These are phyloP conservation scores for Pseudopyricularia javanii DNA, from an alignment of 2,329 filamentous ascomycete species.

Conservation along the genomic window DNA sequence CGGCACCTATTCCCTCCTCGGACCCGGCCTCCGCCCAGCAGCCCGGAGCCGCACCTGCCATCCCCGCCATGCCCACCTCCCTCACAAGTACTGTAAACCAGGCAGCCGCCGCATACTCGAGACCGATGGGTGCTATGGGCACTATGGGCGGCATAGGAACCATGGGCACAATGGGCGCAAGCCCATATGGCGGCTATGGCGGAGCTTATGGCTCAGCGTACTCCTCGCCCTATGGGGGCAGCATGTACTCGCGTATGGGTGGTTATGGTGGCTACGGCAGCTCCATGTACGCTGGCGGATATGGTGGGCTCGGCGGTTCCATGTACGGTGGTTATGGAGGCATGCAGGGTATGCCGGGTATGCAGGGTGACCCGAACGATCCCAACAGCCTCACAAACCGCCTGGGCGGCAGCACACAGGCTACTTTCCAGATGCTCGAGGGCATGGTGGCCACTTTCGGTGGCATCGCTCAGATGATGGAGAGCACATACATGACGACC, in stretches of 20 bases:
- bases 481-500: constrained; percentile 99
- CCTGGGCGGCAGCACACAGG: constrained; percentile 88
- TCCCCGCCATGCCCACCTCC: constrained; percentile 71
- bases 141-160: no score
- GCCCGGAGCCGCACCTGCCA: constrained; percentile 43
- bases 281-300: constrained; percentile 26
- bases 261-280: constrained; percentile 40
- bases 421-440: constrained; percentile 97
- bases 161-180: no score
- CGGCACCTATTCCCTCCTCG: constrained; percentile 15
- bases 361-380: constrained; percentile 59
- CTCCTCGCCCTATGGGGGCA: constrained; percentile 28
- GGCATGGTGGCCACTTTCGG: constrained; percentile 94
- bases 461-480: constrained; percentile 96
- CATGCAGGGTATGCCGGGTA: constrained; percentile 28
- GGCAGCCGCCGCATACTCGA: constrained; percentile 74
- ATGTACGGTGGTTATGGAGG: constrained; percentile 25
- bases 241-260: constrained; percentile 34
- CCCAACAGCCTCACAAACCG: constrained; percentile 90
- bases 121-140: constrained; percentile 15
- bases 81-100: constrained; percentile 73
- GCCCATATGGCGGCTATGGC: constrained; percentile 16
- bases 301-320: constrained; percentile 31
- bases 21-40: constrained; percentile 28
- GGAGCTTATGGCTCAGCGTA: constrained; percentile 14